Conservation (phyloP, 2,329 filamentous ascomycete genomes). For the Beauveria sp. region DNA sequence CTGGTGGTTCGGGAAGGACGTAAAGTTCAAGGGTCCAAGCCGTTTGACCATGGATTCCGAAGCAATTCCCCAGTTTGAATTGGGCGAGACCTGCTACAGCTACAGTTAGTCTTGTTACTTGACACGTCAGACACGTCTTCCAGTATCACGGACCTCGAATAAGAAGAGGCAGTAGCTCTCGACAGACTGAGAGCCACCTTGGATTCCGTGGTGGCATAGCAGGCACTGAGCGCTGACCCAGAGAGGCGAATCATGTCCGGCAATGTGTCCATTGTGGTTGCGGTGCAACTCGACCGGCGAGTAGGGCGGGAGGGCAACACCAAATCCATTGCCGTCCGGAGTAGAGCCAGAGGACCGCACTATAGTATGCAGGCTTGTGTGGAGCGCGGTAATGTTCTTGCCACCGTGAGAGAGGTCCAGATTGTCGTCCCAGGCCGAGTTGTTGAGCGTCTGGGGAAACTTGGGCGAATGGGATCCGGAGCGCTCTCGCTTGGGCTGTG, state of each 20-base stretch:
- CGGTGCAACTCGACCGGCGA: conserved; percentile 28
- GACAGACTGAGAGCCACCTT: conserved; percentile 22
- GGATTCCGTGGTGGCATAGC: conserved; percentile 29
- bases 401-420: conserved; percentile 32
- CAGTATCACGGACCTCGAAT: conserved; percentile 39
- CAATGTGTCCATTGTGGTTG: conserved; percentile 19
- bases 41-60: conserved; percentile 30
- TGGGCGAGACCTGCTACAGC: conserved; percentile 37
- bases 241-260: conserved; percentile 27
- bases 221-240: conserved; percentile 37
- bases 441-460: conserved; percentile 29
- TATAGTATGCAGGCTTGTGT: conserved; percentile 33
- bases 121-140: not conserved
- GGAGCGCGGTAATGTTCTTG: conserved; percentile 35
- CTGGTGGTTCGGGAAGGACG: conserved; percentile 47
- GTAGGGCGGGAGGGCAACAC: conserved; percentile 33
- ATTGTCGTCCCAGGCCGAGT: conserved; percentile 44
- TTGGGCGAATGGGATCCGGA: conserved; percentile 11
- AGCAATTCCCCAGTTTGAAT: conserved; percentile 30
- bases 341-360: conserved; percentile 19
- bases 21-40: conserved; percentile 39
- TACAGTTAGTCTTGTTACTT: conserved; percentile 1
- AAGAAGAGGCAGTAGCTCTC: conserved; percentile 43
- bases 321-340: conserved; percentile 21
- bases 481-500: conserved; percentile 19